These are phyloP conservation scores for Phlebopus sp. DNA, from an alignment of 1,284 basidiomycete genomes.

Conservation along the genomic window DNA sequence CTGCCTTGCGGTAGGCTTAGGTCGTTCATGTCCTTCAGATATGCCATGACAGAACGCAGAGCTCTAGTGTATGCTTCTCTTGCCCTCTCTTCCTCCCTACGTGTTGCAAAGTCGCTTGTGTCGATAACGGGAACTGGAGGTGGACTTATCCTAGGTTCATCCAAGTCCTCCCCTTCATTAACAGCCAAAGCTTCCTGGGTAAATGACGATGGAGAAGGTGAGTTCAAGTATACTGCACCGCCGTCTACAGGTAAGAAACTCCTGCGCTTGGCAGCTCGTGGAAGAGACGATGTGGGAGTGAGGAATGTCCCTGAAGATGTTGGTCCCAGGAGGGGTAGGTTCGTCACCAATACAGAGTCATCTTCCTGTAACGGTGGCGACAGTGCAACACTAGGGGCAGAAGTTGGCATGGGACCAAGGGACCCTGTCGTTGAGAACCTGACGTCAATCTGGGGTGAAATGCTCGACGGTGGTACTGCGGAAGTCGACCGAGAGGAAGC, in stretches of 20 bases:
- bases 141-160: slow-evolving; percentile 30
- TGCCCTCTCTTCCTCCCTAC: slow-evolving; percentile 66
- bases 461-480: slow-evolving; percentile 31
- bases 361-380: slow-evolving; percentile 29
- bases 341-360: slow-evolving; percentile 5
- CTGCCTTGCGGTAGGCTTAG: slow-evolving; percentile 61
- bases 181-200: slow-evolving; percentile 50
- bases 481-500: slow-evolving; percentile 19
- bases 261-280: slow-evolving; percentile 65
- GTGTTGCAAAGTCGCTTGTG: slow-evolving; percentile 37
- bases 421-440: slow-evolving; percentile 67
- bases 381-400: slow-evolving; percentile 24
- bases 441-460: slow-evolving; percentile 61
- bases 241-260: slow-evolving; percentile 84
- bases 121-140: slow-evolving; percentile 50
- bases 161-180: slow-evolving; percentile 41
- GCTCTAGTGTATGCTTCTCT: slow-evolving; percentile 73
- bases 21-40: slow-evolving; percentile 93
- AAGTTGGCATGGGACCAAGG: slow-evolving; percentile 43
- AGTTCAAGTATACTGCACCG: slow-evolving; percentile 48
- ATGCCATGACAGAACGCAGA: slow-evolving; percentile 88
- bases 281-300: slow-evolving; percentile 42
- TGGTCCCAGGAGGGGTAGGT: slow-evolving; percentile 3
- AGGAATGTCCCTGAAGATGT: slow-evolving; percentile 42
- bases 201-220: slow-evolving; percentile 63